A percentile compares a stretch with the other conserved stretches of the same genome.
These are phyloP conservation scores for Pyricularia grisea DNA, from an alignment of 2,329 filamentous ascomycete genomes.

Conservation along the genomic window DNA sequence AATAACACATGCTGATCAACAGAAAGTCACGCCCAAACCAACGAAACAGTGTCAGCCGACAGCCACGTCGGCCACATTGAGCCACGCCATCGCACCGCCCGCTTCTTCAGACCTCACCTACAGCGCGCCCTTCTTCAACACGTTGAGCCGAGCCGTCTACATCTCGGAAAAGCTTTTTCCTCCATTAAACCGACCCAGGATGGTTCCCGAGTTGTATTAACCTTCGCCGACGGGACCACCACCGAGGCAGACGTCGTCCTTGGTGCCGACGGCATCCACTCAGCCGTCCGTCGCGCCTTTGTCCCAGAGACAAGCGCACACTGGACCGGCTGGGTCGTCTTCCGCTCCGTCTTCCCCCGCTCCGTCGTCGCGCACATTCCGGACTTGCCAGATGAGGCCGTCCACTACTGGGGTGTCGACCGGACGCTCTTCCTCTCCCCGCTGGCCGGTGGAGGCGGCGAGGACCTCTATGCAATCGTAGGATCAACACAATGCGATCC, in stretches of 20 bases:
- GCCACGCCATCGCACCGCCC: constrained; percentile 28
- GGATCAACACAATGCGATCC: constrained; percentile 28
- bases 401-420: constrained; percentile 32
- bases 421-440: constrained; percentile 32
- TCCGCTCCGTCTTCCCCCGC: constrained; percentile 33
- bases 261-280: constrained; percentile 44
- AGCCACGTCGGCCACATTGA: constrained; percentile 25
- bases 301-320: constrained; percentile 26
- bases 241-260: constrained; percentile 36
- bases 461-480: constrained; percentile 31
- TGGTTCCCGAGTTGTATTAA: constrained; percentile 21
- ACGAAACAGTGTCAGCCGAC: constrained; percentile 34
- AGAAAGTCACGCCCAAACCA: constrained; percentile 28
- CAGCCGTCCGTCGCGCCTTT: constrained; percentile 32
- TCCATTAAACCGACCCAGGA: constrained; percentile 21
- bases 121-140: constrained; percentile 37
- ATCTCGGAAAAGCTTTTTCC: constrained; percentile 30
- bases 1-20: not conserved
- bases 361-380: constrained; percentile 27
- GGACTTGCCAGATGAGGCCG: constrained; percentile 29
- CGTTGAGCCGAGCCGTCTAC: constrained; percentile 29
- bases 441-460: constrained; percentile 19
- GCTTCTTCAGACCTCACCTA: constrained; percentile 38
- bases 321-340: constrained; percentile 34
- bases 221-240: constrained; percentile 37